Base-by-base conservation (phyloP, 2,329 filamentous ascomycete genomes). In the Phialocephala subalpina region DNA sequence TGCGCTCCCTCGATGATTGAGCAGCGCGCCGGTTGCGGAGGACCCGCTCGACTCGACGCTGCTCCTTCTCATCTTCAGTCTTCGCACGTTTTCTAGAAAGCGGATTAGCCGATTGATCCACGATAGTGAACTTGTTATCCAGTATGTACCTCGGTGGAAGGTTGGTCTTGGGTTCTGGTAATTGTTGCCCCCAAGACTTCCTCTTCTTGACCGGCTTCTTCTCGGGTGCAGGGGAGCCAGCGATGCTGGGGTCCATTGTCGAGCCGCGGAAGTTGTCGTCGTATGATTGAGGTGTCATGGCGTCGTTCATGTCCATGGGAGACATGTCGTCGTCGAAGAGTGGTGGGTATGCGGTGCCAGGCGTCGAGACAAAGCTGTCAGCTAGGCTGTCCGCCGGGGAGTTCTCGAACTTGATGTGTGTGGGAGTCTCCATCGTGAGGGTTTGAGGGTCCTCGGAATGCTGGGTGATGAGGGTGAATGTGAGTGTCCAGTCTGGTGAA, bases 61-160 rank as follows among this genome's bases (percentile, higher is more conserved):
- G 96, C 81, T 98, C 96, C 82, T 99, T 99, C 81, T 99, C 96
- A 76, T 97, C 96, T 75, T 97, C 95, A 2, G 96, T 99, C 87
- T 98, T 99, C 74, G 96, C 96, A 69, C 96, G 93, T 88, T 99
- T 99, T 72, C 92, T 93, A 69, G 0, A 20, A 38, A 57, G 29
- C 12, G 53, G 42, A 58, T 75, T 72, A 75, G 72, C 59, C 49
- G 45, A 61, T 40, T 56, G 57, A 16, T 67, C 38, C 8, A 63
- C 16, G 6, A 64, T 63, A 7, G 20, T 63, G 35, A 63, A 58
- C 1, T 25, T 45, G 7, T 27, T 47, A 47, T 63, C 45, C 22
- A 58, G 33, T 45, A 68, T 82, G 76, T 87, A 92, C 91, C 94
- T 90, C 45, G 95, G 95, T 67, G 95, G 95, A 8, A 98, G 88